These are phyloP conservation scores for Batrachochytrium dendrobatidis DNA, from an alignment of 371 early-diverging fungal genomes.

Conservation along the genomic window DNA sequence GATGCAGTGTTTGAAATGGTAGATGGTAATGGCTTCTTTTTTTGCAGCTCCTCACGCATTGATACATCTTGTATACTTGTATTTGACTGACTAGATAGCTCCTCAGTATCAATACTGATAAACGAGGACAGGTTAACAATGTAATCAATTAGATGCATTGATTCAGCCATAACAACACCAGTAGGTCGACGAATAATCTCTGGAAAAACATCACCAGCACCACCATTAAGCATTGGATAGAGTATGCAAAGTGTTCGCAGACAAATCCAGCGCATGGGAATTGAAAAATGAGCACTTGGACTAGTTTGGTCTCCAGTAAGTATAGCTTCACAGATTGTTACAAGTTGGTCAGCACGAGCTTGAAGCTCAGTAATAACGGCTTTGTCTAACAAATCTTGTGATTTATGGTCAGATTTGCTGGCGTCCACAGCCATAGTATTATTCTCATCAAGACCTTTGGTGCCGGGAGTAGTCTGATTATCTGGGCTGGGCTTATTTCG, in stretches of 20 bases:
- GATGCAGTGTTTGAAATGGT: too few relatives aligned
- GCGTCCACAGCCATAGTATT: background rate
- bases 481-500: background rate
- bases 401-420: background rate
- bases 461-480: background rate
- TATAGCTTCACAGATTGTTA: slow-evolving; percentile 18
- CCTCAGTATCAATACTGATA: too few relatives aligned
- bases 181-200: background rate
- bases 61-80: background rate
- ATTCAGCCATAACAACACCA: slow-evolving; percentile 12
- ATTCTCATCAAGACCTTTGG: background rate
- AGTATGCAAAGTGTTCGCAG: slow-evolving; percentile 1
- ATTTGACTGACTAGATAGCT: background rate
- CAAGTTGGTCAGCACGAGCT: slow-evolving; percentile 4
- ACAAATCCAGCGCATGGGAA: slow-evolving; percentile 3
- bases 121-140: background rate
- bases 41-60: background rate
- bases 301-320: slow-evolving; percentile 9
- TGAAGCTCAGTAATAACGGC: background rate
- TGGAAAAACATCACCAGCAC: slow-evolving; percentile 8
- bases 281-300: slow-evolving; percentile 6
- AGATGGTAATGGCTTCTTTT: background rate
- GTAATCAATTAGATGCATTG: slow-evolving; percentile 3
- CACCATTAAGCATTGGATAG: slow-evolving; percentile 11
- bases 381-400: background rate